Conservation (phyloP, 2,329 filamentous ascomycete species). For the Thermothelomyces thermophilus region DNA sequence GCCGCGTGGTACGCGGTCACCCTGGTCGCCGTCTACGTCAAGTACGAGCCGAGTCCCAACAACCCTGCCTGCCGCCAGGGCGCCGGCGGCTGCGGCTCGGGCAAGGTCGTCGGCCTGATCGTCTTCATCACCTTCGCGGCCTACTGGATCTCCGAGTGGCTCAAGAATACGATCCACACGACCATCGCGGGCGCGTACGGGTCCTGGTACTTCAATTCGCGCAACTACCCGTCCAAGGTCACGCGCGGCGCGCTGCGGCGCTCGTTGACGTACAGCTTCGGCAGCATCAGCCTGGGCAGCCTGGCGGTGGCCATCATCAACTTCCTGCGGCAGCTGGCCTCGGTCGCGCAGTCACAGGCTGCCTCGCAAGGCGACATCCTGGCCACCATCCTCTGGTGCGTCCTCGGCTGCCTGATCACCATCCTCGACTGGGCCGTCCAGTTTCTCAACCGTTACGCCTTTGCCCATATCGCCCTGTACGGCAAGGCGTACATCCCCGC, state of each 20-base stretch:
- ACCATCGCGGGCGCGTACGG: slow-evolving; percentile 85
- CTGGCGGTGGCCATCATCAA: slow-evolving; percentile 83
- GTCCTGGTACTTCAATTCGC: slow-evolving; percentile 80
- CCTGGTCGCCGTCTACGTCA: slow-evolving; percentile 77
- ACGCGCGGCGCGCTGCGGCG: slow-evolving; percentile 79
- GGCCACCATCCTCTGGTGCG: slow-evolving; percentile 60
- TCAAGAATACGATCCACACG: slow-evolving; percentile 90
- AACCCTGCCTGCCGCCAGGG: slow-evolving; percentile 47
- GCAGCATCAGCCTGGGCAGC: slow-evolving; percentile 81
- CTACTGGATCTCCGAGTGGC: slow-evolving; percentile 90
- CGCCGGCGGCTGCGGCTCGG: slow-evolving; percentile 61
- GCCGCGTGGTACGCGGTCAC: slow-evolving; percentile 83
- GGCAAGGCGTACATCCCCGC: slow-evolving; percentile 81
- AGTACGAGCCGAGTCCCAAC: slow-evolving; percentile 60
- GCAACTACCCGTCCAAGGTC: slow-evolving; percentile 65
- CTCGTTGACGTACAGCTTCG: slow-evolving; percentile 84
- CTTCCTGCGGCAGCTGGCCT: slow-evolving; percentile 73
- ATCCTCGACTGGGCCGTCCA: slow-evolving; percentile 79
- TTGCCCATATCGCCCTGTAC: slow-evolving; percentile 87
- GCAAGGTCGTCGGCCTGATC: slow-evolving; percentile 74
- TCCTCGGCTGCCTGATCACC: slow-evolving; percentile 68
- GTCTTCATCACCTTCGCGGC: slow-evolving; percentile 85
- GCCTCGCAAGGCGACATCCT: slow-evolving; percentile 63
- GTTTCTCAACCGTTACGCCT: slow-evolving; percentile 88
- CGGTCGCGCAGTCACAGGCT: slow-evolving; percentile 63